Conservation (phyloP, 305 asterid genomes). For the Fraxinus xanthoxyloides region DNA sequence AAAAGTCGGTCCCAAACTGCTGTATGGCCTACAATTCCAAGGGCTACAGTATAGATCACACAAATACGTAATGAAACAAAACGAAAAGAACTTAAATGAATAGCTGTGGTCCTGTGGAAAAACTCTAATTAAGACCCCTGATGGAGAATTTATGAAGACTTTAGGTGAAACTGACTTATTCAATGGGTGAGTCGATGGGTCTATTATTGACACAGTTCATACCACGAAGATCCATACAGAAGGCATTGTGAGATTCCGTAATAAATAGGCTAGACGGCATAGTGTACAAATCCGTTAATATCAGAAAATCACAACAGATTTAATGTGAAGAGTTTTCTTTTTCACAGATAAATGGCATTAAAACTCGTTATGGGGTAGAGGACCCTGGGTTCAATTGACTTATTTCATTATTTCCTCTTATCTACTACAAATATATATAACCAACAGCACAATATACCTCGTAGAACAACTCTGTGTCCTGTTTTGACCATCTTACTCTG, state of each 20-base stretch:
- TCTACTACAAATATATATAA: neutral
- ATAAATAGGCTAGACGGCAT: neutral
- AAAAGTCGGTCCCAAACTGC: constrained; percentile 93
- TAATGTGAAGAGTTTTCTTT: neutral
- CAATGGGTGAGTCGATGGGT: neutral
- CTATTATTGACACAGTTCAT: neutral
- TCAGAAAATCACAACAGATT: neutral
- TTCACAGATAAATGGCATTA: neutral
- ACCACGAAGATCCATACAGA: neutral
- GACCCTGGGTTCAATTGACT: neutral
- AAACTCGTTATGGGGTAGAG: neutral
- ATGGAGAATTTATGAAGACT: neutral
- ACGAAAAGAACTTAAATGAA: constrained; percentile 1
- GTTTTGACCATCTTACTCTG: constrained; percentile 66
- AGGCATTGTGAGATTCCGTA: too few relatives aligned
- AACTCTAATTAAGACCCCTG: neutral
- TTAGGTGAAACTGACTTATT: neutral
- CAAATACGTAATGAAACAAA: neutral
- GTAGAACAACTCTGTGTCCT: constrained; percentile 83
- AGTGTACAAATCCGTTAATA: neutral
- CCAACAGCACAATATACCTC: constrained; percentile 48
- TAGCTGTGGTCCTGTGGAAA: neutral
- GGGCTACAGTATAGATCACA: neutral
- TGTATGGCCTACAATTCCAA: constrained; percentile 50
- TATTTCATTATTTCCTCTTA: neutral